Base-by-base conservation (phyloP, 768 basidiomycete genomes). In the Tricholoma furcatifolium region DNA sequence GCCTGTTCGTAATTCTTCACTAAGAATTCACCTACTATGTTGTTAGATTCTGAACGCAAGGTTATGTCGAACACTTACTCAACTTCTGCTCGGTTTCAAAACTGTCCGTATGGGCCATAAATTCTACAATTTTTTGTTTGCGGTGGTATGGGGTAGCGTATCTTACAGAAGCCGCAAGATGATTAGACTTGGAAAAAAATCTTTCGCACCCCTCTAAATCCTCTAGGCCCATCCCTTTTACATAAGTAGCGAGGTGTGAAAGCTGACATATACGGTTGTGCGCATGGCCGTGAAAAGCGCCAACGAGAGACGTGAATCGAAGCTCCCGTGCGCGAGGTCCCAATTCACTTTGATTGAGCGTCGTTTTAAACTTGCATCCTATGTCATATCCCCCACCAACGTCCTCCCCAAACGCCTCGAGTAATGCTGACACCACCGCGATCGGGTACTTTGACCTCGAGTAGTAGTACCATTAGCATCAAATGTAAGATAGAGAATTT, bases 401-500 rank as follows among this genome's bases (percentile, higher is more conserved):
- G n/a, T n/a, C n/a, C n/a, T n/a, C n/a, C n/a, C n/a, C n/a, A n/a
- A n/a, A n/a, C n/a, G n/a, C n/a, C n/a, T n/a, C n/a, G n/a, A 65
- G 50, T 2, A 65, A 50, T 12, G 36, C 18, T 6, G 50, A 47
- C 1, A 64, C 45, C 1, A 62, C 47, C 27, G 64, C 63, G 10
- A 65, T 55, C 1, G 55, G 43, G 30, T 65, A 67, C 35, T 65
- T 62, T 21, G 64, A 50, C 9, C 65, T 50, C 3, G 9, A 24
- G 24, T 5, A 4, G 21, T 44, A 15, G 23, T n/a, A n/a, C n/a
- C 24, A 18, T 7, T 14, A 44, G 3, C 15, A 17, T 27, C 12
- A 31, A 30, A 30, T 8, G 6, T 27, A 30, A 30, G 24, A 24
- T 27, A 31, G 45, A 20, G 15, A 42, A 36, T 2, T 34, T 17